phyloP scores from a whole-genome alignment of 768 basidiomycete genomes.

The Hypsizygus marmoreus region DNA sequence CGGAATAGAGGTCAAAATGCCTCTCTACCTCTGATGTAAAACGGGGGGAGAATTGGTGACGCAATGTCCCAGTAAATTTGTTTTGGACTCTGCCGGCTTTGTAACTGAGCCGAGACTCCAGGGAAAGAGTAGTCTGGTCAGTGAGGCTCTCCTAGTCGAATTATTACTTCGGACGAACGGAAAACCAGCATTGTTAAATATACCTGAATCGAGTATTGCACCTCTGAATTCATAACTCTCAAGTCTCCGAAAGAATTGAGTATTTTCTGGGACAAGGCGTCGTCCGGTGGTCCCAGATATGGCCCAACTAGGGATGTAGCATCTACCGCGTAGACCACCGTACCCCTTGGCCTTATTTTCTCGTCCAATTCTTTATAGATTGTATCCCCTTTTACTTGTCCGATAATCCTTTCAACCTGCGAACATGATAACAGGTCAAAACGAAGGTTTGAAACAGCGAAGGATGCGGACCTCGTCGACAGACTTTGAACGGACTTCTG shows the following conservation, averaged over 20 bases:
- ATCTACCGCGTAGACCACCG: slow-evolving; percentile 46
- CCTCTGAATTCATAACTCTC: slow-evolving; percentile 30
- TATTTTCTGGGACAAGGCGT: slow-evolving; percentile 27
- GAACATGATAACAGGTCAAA: neutral
- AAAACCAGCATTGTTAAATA: slow-evolving; percentile 11
- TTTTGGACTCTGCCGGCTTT: slow-evolving; percentile 29
- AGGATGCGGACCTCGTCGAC: slow-evolving; percentile 46
- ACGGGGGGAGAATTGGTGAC: slow-evolving; percentile 76
- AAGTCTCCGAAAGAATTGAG: slow-evolving; percentile 38
- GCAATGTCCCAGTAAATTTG: slow-evolving; percentile 67
- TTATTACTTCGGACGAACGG: slow-evolving; percentile 2
- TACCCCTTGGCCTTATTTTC: slow-evolving; percentile 46
- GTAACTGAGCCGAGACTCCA: slow-evolving; percentile 40
- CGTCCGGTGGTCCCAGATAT: slow-evolving; percentile 29
- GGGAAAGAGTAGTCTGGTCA: slow-evolving; percentile 42
- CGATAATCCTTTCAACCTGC: slow-evolving; percentile 50
- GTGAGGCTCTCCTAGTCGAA: slow-evolving; percentile 47
- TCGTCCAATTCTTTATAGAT: slow-evolving; percentile 38
- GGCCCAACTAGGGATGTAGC: slow-evolving; percentile 48
- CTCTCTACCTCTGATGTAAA: slow-evolving; percentile 49
- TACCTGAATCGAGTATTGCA: slow-evolving; percentile 50
- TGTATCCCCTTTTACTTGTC: slow-evolving; percentile 38
- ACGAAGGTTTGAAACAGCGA: neutral
- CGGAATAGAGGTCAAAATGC: slow-evolving; percentile 16
- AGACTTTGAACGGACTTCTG: slow-evolving; percentile 43